These are phyloP conservation scores for Turritis glabra DNA, from an alignment of 345 rosid genomes.

Conservation along the genomic window DNA sequence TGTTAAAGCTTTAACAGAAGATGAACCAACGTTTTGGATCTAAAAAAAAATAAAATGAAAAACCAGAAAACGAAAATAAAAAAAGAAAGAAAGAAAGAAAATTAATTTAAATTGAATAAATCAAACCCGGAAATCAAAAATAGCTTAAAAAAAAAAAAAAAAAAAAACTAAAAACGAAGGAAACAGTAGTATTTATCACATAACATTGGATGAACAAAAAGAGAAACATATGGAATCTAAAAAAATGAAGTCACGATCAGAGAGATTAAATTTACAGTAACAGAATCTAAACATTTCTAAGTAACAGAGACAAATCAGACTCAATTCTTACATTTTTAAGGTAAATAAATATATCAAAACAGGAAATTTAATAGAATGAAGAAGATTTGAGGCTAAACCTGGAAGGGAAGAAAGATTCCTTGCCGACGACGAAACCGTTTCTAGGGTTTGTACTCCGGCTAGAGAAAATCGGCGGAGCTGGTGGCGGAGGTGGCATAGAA, in stretches of 20 bases:
- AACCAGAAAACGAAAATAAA: not conserved
- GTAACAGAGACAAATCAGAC: not conserved
- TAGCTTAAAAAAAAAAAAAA: not conserved
- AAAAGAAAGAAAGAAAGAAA: too few relatives aligned
- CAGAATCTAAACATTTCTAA: slow-evolving; percentile 3
- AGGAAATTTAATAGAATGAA: not conserved
- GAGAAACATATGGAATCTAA: not conserved
- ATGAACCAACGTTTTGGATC: slow-evolving; percentile 26
- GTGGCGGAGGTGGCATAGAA: slow-evolving; percentile 48
- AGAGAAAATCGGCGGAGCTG: slow-evolving; percentile 30
- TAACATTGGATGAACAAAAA: slow-evolving; percentile 16
- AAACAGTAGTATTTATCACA: slow-evolving; percentile 10
- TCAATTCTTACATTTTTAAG: slow-evolving; percentile 6
- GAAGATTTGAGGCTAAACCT: slow-evolving; percentile 41
- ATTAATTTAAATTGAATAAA: not conserved
- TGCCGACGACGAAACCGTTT: slow-evolving; percentile 43
- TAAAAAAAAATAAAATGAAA: not conserved
- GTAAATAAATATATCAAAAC: slow-evolving; percentile 9
- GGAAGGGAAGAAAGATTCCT: slow-evolving; percentile 39
- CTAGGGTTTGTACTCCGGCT: slow-evolving; percentile 35
- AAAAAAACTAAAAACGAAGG: not conserved
- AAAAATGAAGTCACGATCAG: slow-evolving; percentile 19
- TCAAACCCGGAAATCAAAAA: not conserved
- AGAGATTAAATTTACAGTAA: slow-evolving; percentile 15
- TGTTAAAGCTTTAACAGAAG: slow-evolving; percentile 9